Evolutionary conservation across 2,329 filamentous ascomycete species (phyloP), one percentile per base, ranked within the genome.

Genomic region (Sporothrix protearum): DNA sequence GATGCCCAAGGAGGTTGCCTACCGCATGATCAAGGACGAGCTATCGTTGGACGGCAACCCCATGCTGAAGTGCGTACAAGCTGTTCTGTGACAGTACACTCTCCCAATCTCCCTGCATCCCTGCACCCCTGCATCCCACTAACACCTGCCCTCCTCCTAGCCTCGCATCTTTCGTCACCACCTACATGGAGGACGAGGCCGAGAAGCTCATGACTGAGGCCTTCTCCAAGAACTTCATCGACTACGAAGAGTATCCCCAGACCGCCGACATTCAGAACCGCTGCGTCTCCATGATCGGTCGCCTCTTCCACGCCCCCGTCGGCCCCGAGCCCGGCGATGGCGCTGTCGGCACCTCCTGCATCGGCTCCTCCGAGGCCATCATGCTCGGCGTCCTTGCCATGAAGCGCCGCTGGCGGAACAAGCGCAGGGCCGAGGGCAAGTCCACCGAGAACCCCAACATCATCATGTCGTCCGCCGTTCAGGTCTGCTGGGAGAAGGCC

Each of bases 401-500:
- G 94, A 97, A 97, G 88, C 93, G 91, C 83, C 89, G 91, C 77
- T 98, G 95, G 95, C 90, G 92, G 84, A 94, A 96, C 81, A 90
- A 90, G 82, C 90, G 93, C 76, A 88, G 91, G 79, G 93, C 92
- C 4, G 92, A 88, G 76, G 94, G 94, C 73, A 96, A 96, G 83
- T 87, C 93, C 70, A 87, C 81, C 73, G 92, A 94, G 74, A 87
- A 87, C 59, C 95, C 95, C 71, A 98, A 98, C 82, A 91, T 98
- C 73, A 84, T 98, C 84, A 97, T 98, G 95, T 96, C 92, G 77
- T 93, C 92, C 33, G 94, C 95, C 42, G 95, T 97, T 1, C 95
- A 98, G 82, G 95, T 97, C 53, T 97, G 94, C 85, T 97, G 94
- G 94, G 94, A 97, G 81, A 97, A 97, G 84, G 91, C 91, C 0